Evolutionary conservation across 257 asterid species (phyloP).

Genomic region (Lithospermum erythrorhizon): DNA sequence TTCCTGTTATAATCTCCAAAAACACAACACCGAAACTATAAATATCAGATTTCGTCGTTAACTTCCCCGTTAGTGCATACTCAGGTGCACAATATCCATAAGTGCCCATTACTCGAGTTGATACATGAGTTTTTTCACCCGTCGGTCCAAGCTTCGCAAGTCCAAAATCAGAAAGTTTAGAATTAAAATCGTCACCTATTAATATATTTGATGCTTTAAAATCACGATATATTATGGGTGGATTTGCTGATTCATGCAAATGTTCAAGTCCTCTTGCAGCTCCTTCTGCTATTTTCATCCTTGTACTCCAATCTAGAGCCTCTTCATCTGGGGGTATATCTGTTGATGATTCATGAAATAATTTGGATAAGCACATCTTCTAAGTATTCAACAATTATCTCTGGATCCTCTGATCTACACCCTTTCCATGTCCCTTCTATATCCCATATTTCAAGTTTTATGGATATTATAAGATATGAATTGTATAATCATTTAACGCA

Average conservation of each 20-base stretch:
- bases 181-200: neutral
- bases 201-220: neutral
- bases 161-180: neutral
- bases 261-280: neutral
- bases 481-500: too few species aligned
- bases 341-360: neutral
- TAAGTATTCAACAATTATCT: too few species aligned
- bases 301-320: neutral
- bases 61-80: slow-evolving; percentile 33
- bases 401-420: too few species aligned
- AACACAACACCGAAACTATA: slow-evolving; percentile 90
- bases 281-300: neutral
- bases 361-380: neutral
- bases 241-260: neutral
- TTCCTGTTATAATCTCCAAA: slow-evolving; percentile 61
- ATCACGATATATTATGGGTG: neutral
- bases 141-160: neutral
- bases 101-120: neutral
- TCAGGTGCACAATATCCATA: neutral
- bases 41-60: slow-evolving; percentile 79
- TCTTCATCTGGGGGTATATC: neutral
- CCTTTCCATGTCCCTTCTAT: too few species aligned
- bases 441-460: too few species aligned
- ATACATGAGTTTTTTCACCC: neutral
- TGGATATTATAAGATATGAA: too few species aligned